Evolutionary conservation across 306 rosid species (phyloP), one percentile per base, ranked within the genome.

Genomic region (Medicago ruthenica): DNA sequence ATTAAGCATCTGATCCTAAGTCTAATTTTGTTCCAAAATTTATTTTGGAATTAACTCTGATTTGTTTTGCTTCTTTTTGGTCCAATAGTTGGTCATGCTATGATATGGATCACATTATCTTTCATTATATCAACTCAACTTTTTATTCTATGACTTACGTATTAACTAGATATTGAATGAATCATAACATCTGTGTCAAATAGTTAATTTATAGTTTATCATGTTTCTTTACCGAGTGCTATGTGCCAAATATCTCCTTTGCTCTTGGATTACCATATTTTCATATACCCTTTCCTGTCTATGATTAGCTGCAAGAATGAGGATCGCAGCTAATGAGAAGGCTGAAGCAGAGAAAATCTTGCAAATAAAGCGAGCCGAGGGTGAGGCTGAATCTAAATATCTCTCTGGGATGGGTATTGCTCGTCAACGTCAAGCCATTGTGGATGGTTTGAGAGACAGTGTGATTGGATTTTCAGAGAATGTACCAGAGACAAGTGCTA

Each of bases 271-370:
- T 36, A 9, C 8, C 59, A 9, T 65, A 20, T 34, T 65, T 70
- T 59, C 20, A 65, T 48, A 5, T 60, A 16, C 22, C 53, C 8
- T 54, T 47, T 75, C 76, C 48, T 74, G 16, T 72, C 18, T 66
- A 12, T 82, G 50, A 36, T 61, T 91, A 94, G 97, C 98, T 84
- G 97, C 98, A 57, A 86, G 98, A 81, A 31, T 91, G 84, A 89
- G 98, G 86, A 74, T 85, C 80, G 98, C 98, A 45, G 94, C 97
- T 51, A 89, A 79, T 74, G 97, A 94, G 80, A 94, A 86, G 91
- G 98, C 98, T 14, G 98, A 94, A 78, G 98, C 97, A 1, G 97
- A 94, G 86, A 91, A 94, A 48, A 94, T 91, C 64, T 77, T 94
- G 90, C 96, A 91, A 69, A 87, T 91, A 8, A 94, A 91, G 82